These are phyloP conservation scores for Neocallimastix lanati DNA, from an alignment of 192 early-diverging fungal genomes.

Conservation along the genomic window DNA sequence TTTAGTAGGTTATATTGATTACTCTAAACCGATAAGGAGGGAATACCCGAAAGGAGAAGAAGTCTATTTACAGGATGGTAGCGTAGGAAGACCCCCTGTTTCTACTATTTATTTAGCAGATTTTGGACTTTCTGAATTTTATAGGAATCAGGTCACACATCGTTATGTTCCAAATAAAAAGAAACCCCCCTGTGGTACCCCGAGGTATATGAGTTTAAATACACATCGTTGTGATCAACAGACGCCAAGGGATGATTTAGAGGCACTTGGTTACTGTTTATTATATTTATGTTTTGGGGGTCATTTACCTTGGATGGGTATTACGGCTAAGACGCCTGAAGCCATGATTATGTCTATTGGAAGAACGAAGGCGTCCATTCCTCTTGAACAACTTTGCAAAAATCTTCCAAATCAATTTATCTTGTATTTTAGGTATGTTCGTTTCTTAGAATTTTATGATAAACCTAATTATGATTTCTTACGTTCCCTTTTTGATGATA, in stretches of 20 bases:
- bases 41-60: neutral
- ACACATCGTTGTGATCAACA: neutral
- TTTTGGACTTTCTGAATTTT: neutral
- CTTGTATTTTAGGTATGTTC: neutral
- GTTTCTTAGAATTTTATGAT: neutral
- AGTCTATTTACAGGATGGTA: neutral
- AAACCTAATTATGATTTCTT: neutral
- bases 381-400: neutral
- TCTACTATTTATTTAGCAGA: neutral
- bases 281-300: neutral
- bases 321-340: neutral
- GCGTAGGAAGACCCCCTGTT: neutral
- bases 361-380: neutral
- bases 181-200: neutral
- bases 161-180: neutral
- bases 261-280: neutral
- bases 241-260: neutral
- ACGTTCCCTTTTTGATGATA: neutral
- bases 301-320: neutral
- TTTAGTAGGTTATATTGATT: neutral
- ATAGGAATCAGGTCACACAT: neutral
- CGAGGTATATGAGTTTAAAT: neutral
- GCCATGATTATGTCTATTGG: neutral
- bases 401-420: neutral
- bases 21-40: neutral